Base-by-base conservation (phyloP, 768 basidiomycete species). In the Melanogaster broomeanus region DNA sequence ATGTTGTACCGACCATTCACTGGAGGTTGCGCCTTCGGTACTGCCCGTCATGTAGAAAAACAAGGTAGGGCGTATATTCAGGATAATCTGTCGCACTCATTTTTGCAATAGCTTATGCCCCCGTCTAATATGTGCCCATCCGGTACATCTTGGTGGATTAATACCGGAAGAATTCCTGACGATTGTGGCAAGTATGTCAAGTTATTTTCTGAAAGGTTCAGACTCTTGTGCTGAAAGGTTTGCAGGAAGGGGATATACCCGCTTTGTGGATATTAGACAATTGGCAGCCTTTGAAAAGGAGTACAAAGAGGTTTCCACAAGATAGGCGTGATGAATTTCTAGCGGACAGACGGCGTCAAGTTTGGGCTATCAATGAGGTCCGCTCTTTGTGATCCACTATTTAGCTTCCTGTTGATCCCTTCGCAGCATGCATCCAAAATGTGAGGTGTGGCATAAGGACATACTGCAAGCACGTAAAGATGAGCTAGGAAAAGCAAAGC, bases 181-280 rank as follows among this genome's bases (percentile, higher is more conserved):
- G 12, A 31, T 21, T 22, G 6, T 16, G 2, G 21, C 25, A 6
- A 16, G 41, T 27, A 31, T 7, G 30, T 13, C 30, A n/a, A 31
- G 6, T 7, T 31, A 31, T 7, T 31, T 31, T 13, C 13, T 6
- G 12, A 7, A 31, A 13, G 7, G 12, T 31, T 31, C 30, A 31
- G n/a, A 8, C 35, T 40, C 39, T 19, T 22, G n/a, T n/a, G n/a
- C n/a, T n/a, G n/a, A 10, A 35, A 30, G 27, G 25, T 28, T 38
- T 15, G 5, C 21, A 60, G 53, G 30, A 21, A 13, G 9, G 4
- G 25, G 19, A 6, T 27, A 5, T 27, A 27, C 12, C 13, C 2
- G 10, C 2, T 56, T 45, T 30, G 39, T 52, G 18, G 59, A 60
- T 33, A 52, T 8, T 15, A 42, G 42, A 10, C 59, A 61, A 37